Percentiles rank a stretch among this genome's conserved stretches.
phyloP scores from a whole-genome alignment of 257 asterid genomes.

The Craterostigma plantagineum region DNA sequence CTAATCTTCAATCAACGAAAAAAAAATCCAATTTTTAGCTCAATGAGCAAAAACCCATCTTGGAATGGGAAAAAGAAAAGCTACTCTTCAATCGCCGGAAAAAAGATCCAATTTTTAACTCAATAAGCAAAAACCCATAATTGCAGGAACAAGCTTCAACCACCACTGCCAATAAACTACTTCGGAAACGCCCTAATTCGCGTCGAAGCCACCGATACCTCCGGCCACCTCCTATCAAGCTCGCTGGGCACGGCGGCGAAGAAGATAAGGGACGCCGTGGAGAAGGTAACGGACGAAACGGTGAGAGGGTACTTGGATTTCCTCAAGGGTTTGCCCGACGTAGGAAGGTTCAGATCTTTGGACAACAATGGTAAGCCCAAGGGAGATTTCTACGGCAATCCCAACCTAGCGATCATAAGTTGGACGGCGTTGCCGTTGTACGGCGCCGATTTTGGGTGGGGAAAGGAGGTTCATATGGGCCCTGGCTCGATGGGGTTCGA shows the following conservation, averaged over 20 bases:
- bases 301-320: constrained; percentile 44
- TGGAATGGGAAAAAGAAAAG: too few species aligned
- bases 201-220: constrained; percentile 29
- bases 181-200: constrained; percentile 73
- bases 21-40: too few species aligned
- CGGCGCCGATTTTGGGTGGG: constrained; percentile 81
- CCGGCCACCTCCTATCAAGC: constrained; percentile 22
- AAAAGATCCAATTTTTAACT: too few species aligned
- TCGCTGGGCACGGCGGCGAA: constrained; percentile 18
- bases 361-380: constrained; percentile 29
- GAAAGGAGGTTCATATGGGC: constrained; percentile 48
- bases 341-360: constrained; percentile 38
- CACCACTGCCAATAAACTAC: constrained; percentile 46
- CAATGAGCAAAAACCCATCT: too few species aligned
- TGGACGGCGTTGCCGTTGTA: constrained; percentile 49
- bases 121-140: too few species aligned
- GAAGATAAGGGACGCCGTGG: constrained; percentile 35
- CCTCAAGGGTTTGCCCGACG: constrained; percentile 35
- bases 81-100: too few species aligned
- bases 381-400: constrained; percentile 49
- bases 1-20: too few species aligned
- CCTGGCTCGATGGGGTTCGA: constrained; percentile 59
- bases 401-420: constrained; percentile 58
- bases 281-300: constrained; percentile 27
- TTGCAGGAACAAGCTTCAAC: constrained; percentile 27